Conservation (phyloP, 2,329 filamentous ascomycete genomes). For the Sphaerulina musiva region DNA sequence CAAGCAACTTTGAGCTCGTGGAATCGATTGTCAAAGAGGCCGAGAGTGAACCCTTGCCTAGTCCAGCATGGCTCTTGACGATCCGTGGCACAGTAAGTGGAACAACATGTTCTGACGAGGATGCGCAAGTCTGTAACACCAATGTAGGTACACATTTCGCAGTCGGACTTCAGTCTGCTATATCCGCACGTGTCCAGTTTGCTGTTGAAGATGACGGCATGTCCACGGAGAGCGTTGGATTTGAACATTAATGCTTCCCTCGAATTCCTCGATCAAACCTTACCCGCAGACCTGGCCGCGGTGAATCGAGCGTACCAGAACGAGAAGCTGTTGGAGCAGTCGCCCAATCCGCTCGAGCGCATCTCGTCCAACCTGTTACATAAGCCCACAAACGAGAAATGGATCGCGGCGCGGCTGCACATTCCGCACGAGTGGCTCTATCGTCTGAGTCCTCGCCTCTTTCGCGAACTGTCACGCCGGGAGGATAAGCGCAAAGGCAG, state of each 20-base stretch:
- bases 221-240: slow-evolving; percentile 56
- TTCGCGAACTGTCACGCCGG: slow-evolving; percentile 36
- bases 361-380: slow-evolving; percentile 45
- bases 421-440: slow-evolving; percentile 54
- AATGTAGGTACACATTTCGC: slow-evolving; percentile 47
- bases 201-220: slow-evolving; percentile 57
- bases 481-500: slow-evolving; percentile 36
- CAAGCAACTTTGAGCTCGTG: slow-evolving; percentile 55
- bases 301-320: slow-evolving; percentile 49
- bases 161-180: slow-evolving; percentile 60
- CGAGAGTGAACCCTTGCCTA: slow-evolving; percentile 35
- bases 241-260: slow-evolving; percentile 57
- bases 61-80: slow-evolving; percentile 43
- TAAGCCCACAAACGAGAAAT: slow-evolving; percentile 50
- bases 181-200: slow-evolving; percentile 55
- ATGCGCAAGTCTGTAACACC: too few species aligned
- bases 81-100: slow-evolving; percentile 49
- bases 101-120: too few species aligned
- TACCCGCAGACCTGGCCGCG: slow-evolving; percentile 44
- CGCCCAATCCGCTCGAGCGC: slow-evolving; percentile 36
- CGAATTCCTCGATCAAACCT: slow-evolving; percentile 54
- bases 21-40: slow-evolving; percentile 53
- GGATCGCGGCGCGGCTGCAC: slow-evolving; percentile 51
- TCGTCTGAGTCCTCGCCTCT: slow-evolving; percentile 43
- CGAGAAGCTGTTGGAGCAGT: slow-evolving; percentile 43